These are phyloP conservation scores for Taxawa tesnikishii DNA, from an alignment of 2,329 filamentous ascomycete genomes.

Conservation along the genomic window DNA sequence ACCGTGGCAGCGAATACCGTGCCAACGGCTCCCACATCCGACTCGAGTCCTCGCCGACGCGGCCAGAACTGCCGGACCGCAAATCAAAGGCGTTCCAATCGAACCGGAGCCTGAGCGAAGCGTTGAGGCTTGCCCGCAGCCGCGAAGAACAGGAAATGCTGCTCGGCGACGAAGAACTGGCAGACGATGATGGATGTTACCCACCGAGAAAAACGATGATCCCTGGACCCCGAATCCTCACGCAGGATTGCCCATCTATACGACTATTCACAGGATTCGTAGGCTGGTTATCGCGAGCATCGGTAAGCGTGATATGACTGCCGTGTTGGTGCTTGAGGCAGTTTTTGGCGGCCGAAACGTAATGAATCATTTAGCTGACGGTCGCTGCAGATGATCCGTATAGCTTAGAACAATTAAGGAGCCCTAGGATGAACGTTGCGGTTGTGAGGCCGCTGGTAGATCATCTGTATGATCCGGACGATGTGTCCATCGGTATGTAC, in stretches of 20 bases:
- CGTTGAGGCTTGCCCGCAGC: slow-evolving; percentile 25
- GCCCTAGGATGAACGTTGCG: slow-evolving; percentile 69
- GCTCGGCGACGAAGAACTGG: slow-evolving; percentile 30
- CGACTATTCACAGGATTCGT: slow-evolving; percentile 54
- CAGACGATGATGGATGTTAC: slow-evolving; percentile 33
- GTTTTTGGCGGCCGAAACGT: background rate
- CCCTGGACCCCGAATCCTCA: slow-evolving; percentile 42
- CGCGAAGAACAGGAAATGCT: slow-evolving; percentile 37
- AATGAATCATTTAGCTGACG: no score
- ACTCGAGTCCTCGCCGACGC: no score
- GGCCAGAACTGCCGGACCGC: slow-evolving; percentile 16
- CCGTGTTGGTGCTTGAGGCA: background rate
- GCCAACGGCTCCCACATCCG: no score
- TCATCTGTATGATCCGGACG: slow-evolving; percentile 64
- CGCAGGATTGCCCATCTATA: slow-evolving; percentile 58
- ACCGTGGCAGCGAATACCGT: no score
- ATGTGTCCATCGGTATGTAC: slow-evolving; percentile 59
- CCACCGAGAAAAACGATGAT: slow-evolving; percentile 24
- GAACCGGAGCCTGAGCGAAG: slow-evolving; percentile 23
- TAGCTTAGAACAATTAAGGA: slow-evolving; percentile 64
- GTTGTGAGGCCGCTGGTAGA: slow-evolving; percentile 75
- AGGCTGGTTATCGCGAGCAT: slow-evolving; percentile 34
- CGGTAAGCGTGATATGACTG: slow-evolving; percentile 16
- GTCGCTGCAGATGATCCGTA: slow-evolving; percentile 44
- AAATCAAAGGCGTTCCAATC: slow-evolving; percentile 17